phyloP scores from a whole-genome alignment of 2,329 filamentous ascomycete genomes.

The Pyrenophora tritici-repentis region DNA sequence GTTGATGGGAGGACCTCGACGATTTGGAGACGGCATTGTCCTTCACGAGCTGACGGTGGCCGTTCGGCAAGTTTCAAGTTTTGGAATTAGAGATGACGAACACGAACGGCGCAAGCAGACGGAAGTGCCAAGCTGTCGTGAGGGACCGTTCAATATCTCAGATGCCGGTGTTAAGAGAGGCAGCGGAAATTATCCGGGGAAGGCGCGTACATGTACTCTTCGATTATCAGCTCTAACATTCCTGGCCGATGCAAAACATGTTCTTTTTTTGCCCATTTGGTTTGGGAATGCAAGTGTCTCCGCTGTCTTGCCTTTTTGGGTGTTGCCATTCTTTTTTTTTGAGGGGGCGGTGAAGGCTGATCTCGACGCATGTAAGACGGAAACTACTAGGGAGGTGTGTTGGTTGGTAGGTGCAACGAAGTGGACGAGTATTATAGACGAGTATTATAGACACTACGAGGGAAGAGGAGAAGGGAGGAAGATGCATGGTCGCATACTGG shows the following conservation, averaged over 20 bases:
- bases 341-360: too few relatives aligned
- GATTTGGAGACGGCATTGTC: neutral
- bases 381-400: neutral
- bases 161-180: neutral
- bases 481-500: too few relatives aligned
- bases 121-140: neutral
- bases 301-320: neutral
- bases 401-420: too few relatives aligned
- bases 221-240: neutral
- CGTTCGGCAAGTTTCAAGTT: too few relatives aligned
- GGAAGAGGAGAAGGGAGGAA: too few relatives aligned
- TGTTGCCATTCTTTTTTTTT: neutral
- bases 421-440: too few relatives aligned
- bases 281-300: too few relatives aligned
- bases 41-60: neutral
- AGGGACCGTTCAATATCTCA: neutral
- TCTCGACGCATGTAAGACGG: too few relatives aligned
- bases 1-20: neutral
- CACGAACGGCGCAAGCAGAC: too few relatives aligned
- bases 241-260: slow-evolving; percentile 26
- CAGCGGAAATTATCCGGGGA: slow-evolving; percentile 2
- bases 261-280: too few relatives aligned
- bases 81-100: too few relatives aligned
- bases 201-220: neutral
- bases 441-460: too few relatives aligned